Percentiles rank a stretch among this genome's conserved stretches.
phyloP scores from a whole-genome alignment of 768 basidiomycete species.

The Cubamyces lactineus region DNA sequence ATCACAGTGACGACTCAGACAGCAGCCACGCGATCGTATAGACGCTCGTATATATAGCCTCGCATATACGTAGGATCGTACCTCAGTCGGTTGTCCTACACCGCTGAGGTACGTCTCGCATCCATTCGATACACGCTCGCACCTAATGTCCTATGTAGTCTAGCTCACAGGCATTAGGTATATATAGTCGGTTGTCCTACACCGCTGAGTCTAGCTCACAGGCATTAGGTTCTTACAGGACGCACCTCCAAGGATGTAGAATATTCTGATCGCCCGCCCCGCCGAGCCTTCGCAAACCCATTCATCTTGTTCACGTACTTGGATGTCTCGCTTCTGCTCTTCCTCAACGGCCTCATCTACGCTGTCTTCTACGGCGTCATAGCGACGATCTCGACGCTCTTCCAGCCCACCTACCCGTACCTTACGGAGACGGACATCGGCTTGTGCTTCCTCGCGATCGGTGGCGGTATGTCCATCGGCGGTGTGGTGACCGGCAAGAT shows the following conservation, averaged over 20 bases:
- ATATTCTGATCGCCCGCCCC: constrained; percentile 25
- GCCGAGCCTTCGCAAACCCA: constrained; percentile 53
- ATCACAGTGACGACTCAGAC: too few relatives aligned
- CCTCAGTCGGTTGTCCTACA: too few relatives aligned
- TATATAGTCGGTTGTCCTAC: too few relatives aligned
- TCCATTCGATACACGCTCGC: too few relatives aligned
- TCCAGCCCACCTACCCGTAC: constrained; percentile 58
- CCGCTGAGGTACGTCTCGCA: too few relatives aligned
- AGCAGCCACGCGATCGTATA: too few relatives aligned
- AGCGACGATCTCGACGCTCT: constrained; percentile 63
- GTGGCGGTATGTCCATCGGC: constrained; percentile 70
- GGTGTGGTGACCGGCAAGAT: constrained; percentile 60
- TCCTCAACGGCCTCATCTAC: constrained; percentile 56
- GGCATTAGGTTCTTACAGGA: constrained; percentile 8
- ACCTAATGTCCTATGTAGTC: too few relatives aligned
- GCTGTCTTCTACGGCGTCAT: constrained; percentile 63
- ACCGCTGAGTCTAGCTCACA: too few relatives aligned
- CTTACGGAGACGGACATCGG: constrained; percentile 71
- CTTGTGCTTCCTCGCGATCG: constrained; percentile 77
- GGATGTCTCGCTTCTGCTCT: constrained; percentile 57
- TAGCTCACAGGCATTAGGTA: too few relatives aligned
- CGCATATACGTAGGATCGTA: too few relatives aligned
- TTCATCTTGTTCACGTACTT: constrained; percentile 55
- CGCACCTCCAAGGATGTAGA: constrained; percentile 16
- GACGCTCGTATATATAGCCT: too few relatives aligned